Evolutionary conservation across 1,284 basidiomycete species (phyloP).

Genomic region (Salmacisia buchloeana): DNA sequence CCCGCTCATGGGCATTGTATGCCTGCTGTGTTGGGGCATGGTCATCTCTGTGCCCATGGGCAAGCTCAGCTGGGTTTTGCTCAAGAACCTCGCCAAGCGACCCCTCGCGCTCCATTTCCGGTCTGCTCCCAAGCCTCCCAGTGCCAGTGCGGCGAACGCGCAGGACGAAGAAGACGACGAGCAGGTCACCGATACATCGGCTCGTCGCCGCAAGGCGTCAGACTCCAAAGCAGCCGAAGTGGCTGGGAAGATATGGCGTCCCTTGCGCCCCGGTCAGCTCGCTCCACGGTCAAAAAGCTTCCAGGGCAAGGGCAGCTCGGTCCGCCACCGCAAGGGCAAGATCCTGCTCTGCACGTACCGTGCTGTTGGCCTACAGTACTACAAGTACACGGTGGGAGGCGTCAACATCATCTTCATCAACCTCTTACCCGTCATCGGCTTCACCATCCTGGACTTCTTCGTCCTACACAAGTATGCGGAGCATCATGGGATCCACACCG

Average conservation of each 20-base stretch:
- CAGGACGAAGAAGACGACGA: conserved; percentile 26
- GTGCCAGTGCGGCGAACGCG: conserved; percentile 14
- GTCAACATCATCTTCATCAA: conserved; percentile 99
- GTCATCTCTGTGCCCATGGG: conserved; percentile 98
- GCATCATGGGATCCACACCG: conserved; percentile 56
- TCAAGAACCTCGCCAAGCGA: conserved; percentile 73
- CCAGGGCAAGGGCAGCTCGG: conserved; percentile 54
- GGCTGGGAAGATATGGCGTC: conserved; percentile 26
- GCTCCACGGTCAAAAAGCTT: conserved; percentile 50
- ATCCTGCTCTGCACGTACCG: conserved; percentile 92
- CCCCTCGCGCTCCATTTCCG: conserved; percentile 89
- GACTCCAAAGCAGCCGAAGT: conserved; percentile 60
- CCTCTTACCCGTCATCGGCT: conserved; percentile 85
- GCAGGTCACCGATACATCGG: conserved; percentile 13
- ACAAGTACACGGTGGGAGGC: conserved; percentile 98
- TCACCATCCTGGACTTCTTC: conserved; percentile 89
- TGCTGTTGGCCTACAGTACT: conserved; percentile 84
- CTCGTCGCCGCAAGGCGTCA: conserved; percentile 66
- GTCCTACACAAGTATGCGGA: conserved; percentile 71
- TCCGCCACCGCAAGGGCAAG: conserved; percentile 55
- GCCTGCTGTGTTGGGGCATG: conserved; percentile 83
- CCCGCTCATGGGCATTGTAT: conserved; percentile 64
- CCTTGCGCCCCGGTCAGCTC: conserved; percentile 51
- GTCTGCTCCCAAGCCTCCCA: conserved; percentile 42
- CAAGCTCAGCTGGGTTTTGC: conserved; percentile 85